Percentiles rank a stretch among this genome's conserved stretches.
Conservation (phyloP, 176 grass and related monocot genomes). For the Bothriochloa decipiens region DNA sequence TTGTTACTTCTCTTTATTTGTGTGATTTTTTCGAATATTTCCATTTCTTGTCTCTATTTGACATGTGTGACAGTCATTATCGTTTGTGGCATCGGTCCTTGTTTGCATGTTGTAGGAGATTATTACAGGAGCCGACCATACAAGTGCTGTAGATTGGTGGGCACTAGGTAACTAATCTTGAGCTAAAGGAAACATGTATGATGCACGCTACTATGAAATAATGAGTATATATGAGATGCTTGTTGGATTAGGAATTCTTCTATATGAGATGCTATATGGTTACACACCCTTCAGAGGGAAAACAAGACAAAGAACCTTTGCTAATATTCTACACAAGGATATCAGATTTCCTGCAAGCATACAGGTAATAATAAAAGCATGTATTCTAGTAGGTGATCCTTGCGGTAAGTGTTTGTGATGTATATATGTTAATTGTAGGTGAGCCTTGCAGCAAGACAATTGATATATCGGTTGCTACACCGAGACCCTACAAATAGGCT, state of each 20-base stretch:
- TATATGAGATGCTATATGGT: conserved; percentile 98
- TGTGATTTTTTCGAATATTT: neutral
- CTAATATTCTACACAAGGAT: conserved; percentile 92
- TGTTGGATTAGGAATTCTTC: conserved; percentile 65
- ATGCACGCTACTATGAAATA: neutral
- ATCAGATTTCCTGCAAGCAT: conserved; percentile 81
- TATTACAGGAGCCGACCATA: conserved; percentile 84
- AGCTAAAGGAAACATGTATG: neutral
- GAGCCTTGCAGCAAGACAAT: conserved; percentile 63
- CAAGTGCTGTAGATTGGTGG: conserved; percentile 98
- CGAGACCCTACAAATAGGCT: conserved; percentile 79
- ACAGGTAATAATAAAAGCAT: conserved; percentile 39
- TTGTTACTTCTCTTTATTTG: neutral
- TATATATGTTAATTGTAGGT: conserved; percentile 49
- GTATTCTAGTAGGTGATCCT: neutral
- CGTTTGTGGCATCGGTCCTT: conserved; percentile 12
- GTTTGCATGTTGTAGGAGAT: conserved; percentile 69
- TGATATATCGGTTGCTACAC: conserved; percentile 82
- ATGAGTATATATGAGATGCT: neutral
- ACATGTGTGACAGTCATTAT: neutral
- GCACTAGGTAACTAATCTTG: conserved; percentile 61
- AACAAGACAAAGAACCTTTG: conserved; percentile 90
- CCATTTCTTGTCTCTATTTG: neutral
- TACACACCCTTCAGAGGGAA: conserved; percentile 95
- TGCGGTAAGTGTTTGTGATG: neutral